Evolutionary conservation across 208 protist genomes (phyloP), one percentile per base, ranked within the genome.

Genomic region (Leptomonas seymouri): DNA sequence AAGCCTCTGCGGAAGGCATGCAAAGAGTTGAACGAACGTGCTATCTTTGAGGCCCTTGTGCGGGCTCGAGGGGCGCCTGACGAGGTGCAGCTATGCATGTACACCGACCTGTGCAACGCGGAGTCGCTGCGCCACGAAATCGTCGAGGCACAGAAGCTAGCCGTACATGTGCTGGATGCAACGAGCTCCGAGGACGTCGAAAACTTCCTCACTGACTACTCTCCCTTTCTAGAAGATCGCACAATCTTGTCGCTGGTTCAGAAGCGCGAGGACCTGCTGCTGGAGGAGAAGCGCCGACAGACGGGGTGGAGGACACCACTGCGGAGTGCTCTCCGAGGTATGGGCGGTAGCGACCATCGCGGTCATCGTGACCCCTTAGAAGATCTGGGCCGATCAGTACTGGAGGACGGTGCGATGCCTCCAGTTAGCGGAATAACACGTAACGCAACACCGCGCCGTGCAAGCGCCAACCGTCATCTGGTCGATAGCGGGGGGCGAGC

Each of bases 1-100:
- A 79, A 83, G 67, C 81, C 85, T 7, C 79, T 91, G 39, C 85
- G 87, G 3, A 76, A 74, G 27, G 90, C 87, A 0, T 92, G 84
- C 55, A 75, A 76, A 16, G 63, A 75, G 44, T 62, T 86, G 20
- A 80, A 80, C 49, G 85, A 88, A 61, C 64, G 65, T 14, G 78
- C 67, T 44, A 81, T 93, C 16, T 82, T 77, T 39, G 76, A 86
- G 21, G 82, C 85, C 6, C 80, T 95, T 2, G 58, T 78, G 27
- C 67, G 56, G 18, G 71, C 74, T 0, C 82, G 84, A 11, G 25
- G 68, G 3, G 85, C 85, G 20, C 78, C 84, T 2, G 64, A 78
- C 15, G 57, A 71, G 20, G 64, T 90, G 20, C 86, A 81, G 65
- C 76, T 83, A 45, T 81, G 80, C 78, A 91, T 95, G 84, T 86